Evolutionary conservation across 257 asterid genomes (phyloP).

Genomic region (Nyctanthes arbortristis): DNA sequence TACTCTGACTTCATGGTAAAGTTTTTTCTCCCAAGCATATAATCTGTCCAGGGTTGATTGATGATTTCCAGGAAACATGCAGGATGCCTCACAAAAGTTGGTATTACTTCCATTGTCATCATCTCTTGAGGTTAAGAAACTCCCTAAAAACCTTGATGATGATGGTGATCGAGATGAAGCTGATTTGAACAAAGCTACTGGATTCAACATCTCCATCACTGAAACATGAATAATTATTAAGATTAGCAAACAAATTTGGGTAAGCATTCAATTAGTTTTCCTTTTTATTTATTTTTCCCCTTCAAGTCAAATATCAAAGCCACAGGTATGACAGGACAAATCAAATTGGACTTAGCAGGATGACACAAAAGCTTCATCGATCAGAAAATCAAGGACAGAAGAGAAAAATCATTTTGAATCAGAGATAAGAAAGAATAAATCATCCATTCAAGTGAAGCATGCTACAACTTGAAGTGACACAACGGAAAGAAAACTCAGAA

Average conservation of each 20-base stretch:
- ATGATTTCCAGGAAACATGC: too few species aligned
- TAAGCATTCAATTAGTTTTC: not conserved
- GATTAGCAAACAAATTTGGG: constrained; percentile 20
- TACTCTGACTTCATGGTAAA: too few species aligned
- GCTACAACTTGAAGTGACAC: not conserved
- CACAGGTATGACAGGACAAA: not conserved
- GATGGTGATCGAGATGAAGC: constrained; percentile 82
- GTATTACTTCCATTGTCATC: too few species aligned
- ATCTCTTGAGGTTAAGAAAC: too few species aligned
- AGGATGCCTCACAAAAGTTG: too few species aligned
- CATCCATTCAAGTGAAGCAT: not conserved
- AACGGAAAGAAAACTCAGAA: not conserved
- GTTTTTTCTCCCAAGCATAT: too few species aligned
- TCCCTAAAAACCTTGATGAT: constrained; percentile 65
- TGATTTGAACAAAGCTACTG: constrained; percentile 77
- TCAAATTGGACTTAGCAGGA: not conserved
- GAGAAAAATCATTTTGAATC: not conserved
- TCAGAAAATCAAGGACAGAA: not conserved
- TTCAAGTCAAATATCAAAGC: not conserved
- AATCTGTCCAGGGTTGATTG: too few species aligned
- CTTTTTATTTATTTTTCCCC: too few species aligned
- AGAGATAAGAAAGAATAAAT: not conserved
- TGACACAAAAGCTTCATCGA: not conserved
- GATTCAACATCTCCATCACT: constrained; percentile 91
- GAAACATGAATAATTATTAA: constrained; percentile 24